Evolutionary conservation across 805 yeast genomes (phyloP).

Genomic region (Candida sakaeoensis): DNA sequence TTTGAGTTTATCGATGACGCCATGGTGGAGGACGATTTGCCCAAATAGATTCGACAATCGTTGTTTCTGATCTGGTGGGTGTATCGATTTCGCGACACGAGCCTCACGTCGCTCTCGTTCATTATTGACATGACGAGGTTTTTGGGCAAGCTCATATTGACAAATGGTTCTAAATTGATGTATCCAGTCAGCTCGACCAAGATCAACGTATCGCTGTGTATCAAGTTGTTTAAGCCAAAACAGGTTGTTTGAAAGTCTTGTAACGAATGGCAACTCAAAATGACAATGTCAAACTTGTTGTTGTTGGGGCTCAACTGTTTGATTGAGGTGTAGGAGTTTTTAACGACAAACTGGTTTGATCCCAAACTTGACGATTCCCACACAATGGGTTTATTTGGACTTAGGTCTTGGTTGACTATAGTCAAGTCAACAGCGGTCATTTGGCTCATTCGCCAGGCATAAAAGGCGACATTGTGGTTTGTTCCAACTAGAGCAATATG

Average conservation of each 20-base stretch:
- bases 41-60: constrained; percentile 45
- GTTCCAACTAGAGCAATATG: constrained; percentile 35
- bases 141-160: constrained; percentile 18
- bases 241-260: constrained; percentile 36
- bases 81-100: constrained; percentile 22
- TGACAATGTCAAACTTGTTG: constrained; percentile 29
- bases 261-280: constrained; percentile 32
- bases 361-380: constrained; percentile 17
- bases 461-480: constrained; percentile 56
- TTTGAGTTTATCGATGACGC: constrained; percentile 12
- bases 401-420: constrained; percentile 30
- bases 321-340: constrained; percentile 10
- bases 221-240: constrained; percentile 20
- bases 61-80: constrained; percentile 32
- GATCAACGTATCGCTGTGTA: constrained; percentile 44
- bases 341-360: constrained; percentile 11
- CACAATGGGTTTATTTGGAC: constrained; percentile 11
- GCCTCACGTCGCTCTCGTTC: constrained; percentile 58
- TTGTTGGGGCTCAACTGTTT: constrained; percentile 11
- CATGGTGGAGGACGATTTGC: constrained; percentile 16
- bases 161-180: constrained; percentile 69
- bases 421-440: constrained; percentile 37
- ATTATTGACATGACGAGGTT: constrained; percentile 46
- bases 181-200: constrained; percentile 69
- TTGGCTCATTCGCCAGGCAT: constrained; percentile 53